Percentiles rank a stretch among this genome's conserved stretches.
phyloP scores from a whole-genome alignment of 2,329 filamentous ascomycete species.

The Neoascochyta sp. region DNA sequence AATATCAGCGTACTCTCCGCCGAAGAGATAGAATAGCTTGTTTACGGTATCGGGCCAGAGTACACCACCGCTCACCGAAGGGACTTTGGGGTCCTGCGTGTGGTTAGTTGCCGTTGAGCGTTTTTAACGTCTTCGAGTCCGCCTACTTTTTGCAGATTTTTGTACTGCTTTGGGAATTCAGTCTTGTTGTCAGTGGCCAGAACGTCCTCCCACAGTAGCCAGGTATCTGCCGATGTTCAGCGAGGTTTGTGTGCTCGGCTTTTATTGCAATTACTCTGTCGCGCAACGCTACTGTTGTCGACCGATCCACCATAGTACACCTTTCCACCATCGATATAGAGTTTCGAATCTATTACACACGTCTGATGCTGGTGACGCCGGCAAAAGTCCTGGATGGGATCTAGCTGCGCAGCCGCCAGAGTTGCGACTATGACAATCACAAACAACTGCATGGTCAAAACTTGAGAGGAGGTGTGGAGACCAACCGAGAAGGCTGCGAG shows the following conservation, averaged over 20 bases:
- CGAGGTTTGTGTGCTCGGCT: too few species aligned
- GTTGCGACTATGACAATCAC: too few species aligned
- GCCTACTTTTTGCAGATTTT: constrained; percentile 1
- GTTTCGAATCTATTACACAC: constrained; percentile 52
- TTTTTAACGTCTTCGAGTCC: too few species aligned
- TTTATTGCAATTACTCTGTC: background rate
- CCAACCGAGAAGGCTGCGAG: too few species aligned
- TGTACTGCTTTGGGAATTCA: background rate
- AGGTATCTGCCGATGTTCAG: constrained; percentile 1
- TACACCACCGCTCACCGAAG: constrained; percentile 42
- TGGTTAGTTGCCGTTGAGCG: background rate
- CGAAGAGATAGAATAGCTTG: constrained; percentile 59
- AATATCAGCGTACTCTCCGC: constrained; percentile 47
- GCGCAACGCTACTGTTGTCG: background rate
- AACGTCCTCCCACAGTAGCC: constrained; percentile 1
- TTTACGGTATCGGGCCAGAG: constrained; percentile 59
- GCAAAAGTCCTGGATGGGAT: constrained; percentile 3
- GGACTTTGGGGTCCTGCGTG: constrained; percentile 48
- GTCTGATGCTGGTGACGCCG: constrained; percentile 50
- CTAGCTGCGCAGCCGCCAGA: background rate
- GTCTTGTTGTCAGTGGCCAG: background rate
- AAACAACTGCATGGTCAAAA: background rate
- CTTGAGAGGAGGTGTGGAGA: too few species aligned
- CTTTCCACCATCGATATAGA: constrained; percentile 57
- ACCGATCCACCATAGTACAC: constrained; percentile 43